Percentiles rank a stretch among this genome's conserved stretches.
Evolutionary conservation across 2,329 filamentous ascomycete species (phyloP).

Genomic region (Hymenoscyphus albidus): DNA sequence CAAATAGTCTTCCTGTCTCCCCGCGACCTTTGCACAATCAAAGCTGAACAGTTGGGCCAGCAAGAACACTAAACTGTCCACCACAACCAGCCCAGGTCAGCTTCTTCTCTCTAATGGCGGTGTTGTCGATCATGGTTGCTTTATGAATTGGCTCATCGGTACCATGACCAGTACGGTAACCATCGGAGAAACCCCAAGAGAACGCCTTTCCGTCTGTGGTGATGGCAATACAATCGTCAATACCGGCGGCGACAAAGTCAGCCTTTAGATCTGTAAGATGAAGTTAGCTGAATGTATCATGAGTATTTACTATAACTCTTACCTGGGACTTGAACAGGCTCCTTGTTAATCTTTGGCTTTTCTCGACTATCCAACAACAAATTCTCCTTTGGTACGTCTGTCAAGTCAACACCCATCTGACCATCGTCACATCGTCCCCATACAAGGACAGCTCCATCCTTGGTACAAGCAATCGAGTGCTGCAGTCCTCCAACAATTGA

Average conservation of each 20-base stretch:
- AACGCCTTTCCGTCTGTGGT: slow-evolving; percentile 65
- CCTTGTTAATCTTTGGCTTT: slow-evolving; percentile 62
- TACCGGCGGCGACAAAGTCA: slow-evolving; percentile 60
- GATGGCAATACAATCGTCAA: slow-evolving; percentile 71
- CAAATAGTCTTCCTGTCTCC: neutral
- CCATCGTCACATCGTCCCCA: slow-evolving; percentile 57
- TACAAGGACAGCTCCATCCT: slow-evolving; percentile 53
- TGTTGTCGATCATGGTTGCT: slow-evolving; percentile 79
- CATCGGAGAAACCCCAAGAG: slow-evolving; percentile 76
- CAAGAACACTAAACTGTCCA: slow-evolving; percentile 71
- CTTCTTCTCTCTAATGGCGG: slow-evolving; percentile 69
- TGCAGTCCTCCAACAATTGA: slow-evolving; percentile 69
- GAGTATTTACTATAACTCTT: neutral
- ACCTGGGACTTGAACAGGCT: slow-evolving; percentile 52
- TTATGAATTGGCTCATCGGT: slow-evolving; percentile 71
- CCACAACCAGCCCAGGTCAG: slow-evolving; percentile 75
- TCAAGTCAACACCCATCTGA: slow-evolving; percentile 54
- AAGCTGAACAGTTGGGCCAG: slow-evolving; percentile 35
- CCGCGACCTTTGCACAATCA: neutral
- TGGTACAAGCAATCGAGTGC: slow-evolving; percentile 65
- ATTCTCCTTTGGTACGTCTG: slow-evolving; percentile 52
- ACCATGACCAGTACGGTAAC: slow-evolving; percentile 75
- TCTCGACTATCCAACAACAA: slow-evolving; percentile 60
- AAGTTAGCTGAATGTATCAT: neutral
- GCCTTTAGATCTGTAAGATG: slow-evolving; percentile 33